Evolutionary conservation across 164 flowering plant genomes (phyloP), one percentile per base, ranked within the genome.

Genomic region (Liriodendron chinense): DNA sequence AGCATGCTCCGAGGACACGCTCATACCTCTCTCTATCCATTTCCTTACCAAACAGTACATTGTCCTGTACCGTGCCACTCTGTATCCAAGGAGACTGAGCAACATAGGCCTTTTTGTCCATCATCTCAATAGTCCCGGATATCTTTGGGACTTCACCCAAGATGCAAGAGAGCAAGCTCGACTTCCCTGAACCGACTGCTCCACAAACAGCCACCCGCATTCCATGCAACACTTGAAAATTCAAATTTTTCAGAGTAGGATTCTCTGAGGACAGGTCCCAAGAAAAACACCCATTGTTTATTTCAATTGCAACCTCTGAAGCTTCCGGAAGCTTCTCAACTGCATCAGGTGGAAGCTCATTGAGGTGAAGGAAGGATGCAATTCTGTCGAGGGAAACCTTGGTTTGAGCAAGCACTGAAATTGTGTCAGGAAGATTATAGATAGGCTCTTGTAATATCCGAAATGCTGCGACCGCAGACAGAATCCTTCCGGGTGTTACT

Each of bases 71-170:
- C 76, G 80, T 94, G 2, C 96, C 94, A 78, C 94, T 94, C 80
- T 90, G 96, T 72, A 94, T 92, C 98, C 98, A 94, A 43, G 98
- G 89, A 7, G 94, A 88, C 75, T 94, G 98, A 68, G 97, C 86
- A 65, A 92, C 93, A 81, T 91, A 94, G 2, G 96, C 94, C 81
- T 85, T 92, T 21, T 82, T 85, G 13, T 97, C 97, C 70, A 82
- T 66, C 63, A 89, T 12, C 66, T 69, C 77, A 65, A 87, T 23
- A 3, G 65, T 69, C 22, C 91, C 93, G 26, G 87, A 82, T 2
- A 83, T 26, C 73, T 79, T 83, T 0, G 87, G 86, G 7, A 89
- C 66, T 74, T 89, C 93, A n/a, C 93, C 93, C 23, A 89, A 68
- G 12, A 89, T 87, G 77, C 88, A 80, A 0, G 90, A 86, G 3